Evolutionary conservation across 495 filamentous ascomycete genomes (phyloP), one percentile per base, ranked within the genome.

Genomic region (Penicillium odoratum): DNA sequence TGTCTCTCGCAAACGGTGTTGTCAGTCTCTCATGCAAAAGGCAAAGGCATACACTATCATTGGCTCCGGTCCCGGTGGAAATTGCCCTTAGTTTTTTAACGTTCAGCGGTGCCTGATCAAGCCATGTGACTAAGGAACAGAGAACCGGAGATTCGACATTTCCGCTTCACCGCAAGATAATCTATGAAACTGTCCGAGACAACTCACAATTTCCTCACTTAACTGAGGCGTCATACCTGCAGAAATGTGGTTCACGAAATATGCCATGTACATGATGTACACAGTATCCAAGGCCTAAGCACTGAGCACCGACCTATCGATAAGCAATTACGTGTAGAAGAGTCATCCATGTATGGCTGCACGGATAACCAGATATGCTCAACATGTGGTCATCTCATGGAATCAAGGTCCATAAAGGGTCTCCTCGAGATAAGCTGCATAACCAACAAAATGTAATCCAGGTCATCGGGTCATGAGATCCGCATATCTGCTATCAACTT

Each of bases 371-470:
- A 36, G 33, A 36, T 36, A 11, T 48, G n/a, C 10, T 48, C 28
- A 48, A 48, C 26, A 11, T 5, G 21, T n/a, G 15, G 25, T n/a
- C 15, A 31, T 18, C 46, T 15, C 26, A n/a, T 48, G 25, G n/a
- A 15, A 4, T n/a, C 38, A 4, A 4, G 13, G 13, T 15, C 13
- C 38, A 16, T 11, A 48, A 48, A 48, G 15, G 28, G 18, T 11
- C 25, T 48, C 28, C 28, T 48, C 13, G 16, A 48, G 46, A 48
- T 48, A 48, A 48, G 46, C 46, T 48, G 46, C 46, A 48, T 48
- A 48, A 15, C 28, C 3, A 28, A 48, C 46, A 48, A 15, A n/a
- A 28, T 48, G 31, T 48, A 9, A 48, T n/a, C 43, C 43, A 46
- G 43, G 43, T 26, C 43, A 46, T 21, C 38, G 38, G 38, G 38